phyloP scores from a whole-genome alignment of 2,329 filamentous ascomycete genomes.

The Aspergillus jensenii region DNA sequence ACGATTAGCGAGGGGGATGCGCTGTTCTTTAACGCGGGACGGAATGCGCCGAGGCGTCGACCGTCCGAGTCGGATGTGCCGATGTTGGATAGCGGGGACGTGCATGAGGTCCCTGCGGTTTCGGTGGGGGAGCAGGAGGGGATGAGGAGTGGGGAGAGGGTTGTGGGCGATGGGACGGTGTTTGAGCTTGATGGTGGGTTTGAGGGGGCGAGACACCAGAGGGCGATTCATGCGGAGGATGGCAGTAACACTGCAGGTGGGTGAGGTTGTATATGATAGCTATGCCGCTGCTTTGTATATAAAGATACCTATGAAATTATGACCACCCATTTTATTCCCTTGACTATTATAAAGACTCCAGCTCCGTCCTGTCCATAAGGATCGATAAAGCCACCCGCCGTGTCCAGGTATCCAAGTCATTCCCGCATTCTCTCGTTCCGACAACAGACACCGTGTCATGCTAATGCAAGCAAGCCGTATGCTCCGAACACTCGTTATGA shows the following conservation, averaged over 20 bases:
- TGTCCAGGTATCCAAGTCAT: constrained; percentile 2
- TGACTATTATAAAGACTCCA: no score
- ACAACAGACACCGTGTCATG: constrained; percentile 4
- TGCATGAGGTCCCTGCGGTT: constrained; percentile 20
- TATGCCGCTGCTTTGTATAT: no score
- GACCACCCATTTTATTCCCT: no score
- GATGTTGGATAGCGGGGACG: constrained; percentile 24
- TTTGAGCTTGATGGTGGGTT: constrained; percentile 24
- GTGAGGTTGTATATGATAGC: neutral
- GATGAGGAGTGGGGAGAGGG: neutral
- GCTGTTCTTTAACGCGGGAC: constrained; percentile 10
- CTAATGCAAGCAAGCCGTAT: constrained; percentile 1
- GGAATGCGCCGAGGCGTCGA: neutral
- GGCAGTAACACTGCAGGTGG: neutral
- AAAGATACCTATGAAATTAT: no score
- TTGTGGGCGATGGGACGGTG: constrained; percentile 1
- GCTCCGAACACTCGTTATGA: constrained; percentile 1
- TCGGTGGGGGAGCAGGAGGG: constrained; percentile 6
- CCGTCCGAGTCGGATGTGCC: constrained; percentile 20
- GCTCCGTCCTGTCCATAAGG: no score
- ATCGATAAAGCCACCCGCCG: neutral
- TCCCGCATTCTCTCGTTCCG: constrained; percentile 8
- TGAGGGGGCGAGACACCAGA: constrained; percentile 17
- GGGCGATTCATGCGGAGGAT: constrained; percentile 15
- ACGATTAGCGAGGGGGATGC: neutral